Percentiles rank a stretch among this genome's conserved stretches.
phyloP scores from a whole-genome alignment of 2,329 filamentous ascomycete species.

The Orbilia quercus region DNA sequence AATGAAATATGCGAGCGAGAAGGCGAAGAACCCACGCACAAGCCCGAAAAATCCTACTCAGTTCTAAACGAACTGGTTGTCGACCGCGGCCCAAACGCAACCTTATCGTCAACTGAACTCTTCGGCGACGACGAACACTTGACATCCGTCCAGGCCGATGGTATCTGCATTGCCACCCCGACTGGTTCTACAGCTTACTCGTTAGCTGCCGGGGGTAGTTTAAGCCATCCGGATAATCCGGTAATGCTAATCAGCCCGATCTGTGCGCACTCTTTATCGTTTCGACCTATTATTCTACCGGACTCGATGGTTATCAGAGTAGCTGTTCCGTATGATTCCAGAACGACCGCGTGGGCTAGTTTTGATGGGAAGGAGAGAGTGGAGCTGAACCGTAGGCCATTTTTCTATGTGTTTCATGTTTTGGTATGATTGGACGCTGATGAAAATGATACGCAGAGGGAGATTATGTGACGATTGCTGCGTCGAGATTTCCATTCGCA shows the following conservation, averaged over 20 bases:
- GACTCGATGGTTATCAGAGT: conserved; percentile 94
- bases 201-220: conserved; percentile 90
- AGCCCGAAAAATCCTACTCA: conserved; percentile 83
- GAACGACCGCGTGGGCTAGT: conserved; percentile 93
- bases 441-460: conserved; percentile 64
- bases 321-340: conserved; percentile 92
- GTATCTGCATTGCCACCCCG: conserved; percentile 91
- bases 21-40: conserved; percentile 83
- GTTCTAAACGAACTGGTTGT: conserved; percentile 98
- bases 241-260: conserved; percentile 95
- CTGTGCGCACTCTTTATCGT: conserved; percentile 92
- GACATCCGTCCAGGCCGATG: conserved; percentile 91
- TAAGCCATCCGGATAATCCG: conserved; percentile 95
- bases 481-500: conserved; percentile 82
- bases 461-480: conserved; percentile 86
- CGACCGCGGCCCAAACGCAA: conserved; percentile 91
- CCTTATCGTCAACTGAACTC: conserved; percentile 90
- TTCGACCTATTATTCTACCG: conserved; percentile 94
- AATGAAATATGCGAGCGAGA: conserved; percentile 72
- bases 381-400: conserved; percentile 72
- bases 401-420: neutral
- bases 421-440: no score
- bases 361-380: conserved; percentile 92
- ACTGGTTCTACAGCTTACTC: conserved; percentile 97
- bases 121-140: conserved; percentile 97